phyloP scores from a whole-genome alignment of 2,329 filamentous ascomycete genomes.

The Pezicula carpinea region DNA sequence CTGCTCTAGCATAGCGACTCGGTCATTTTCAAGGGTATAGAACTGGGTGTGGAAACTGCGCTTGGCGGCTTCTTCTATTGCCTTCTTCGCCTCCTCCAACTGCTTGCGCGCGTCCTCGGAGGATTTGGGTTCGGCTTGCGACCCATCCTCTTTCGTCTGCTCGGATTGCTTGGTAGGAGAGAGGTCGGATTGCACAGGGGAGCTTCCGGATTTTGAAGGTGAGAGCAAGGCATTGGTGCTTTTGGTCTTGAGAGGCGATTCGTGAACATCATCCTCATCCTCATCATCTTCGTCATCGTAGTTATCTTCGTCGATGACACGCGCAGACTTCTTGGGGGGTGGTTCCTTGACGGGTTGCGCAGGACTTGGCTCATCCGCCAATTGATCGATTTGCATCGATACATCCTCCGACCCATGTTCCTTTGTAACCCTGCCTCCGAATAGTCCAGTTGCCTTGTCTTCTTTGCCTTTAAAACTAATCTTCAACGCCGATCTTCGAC shows the following conservation, averaged over 20 bases:
- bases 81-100: constrained; percentile 85
- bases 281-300: constrained; percentile 76
- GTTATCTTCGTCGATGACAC: constrained; percentile 78
- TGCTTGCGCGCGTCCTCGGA: constrained; percentile 89
- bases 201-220: constrained; percentile 66
- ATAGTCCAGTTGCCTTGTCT: constrained; percentile 71
- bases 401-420: constrained; percentile 22
- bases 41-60: constrained; percentile 90
- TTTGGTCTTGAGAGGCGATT: constrained; percentile 48
- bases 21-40: constrained; percentile 91
- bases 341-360: constrained; percentile 43
- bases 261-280: constrained; percentile 51
- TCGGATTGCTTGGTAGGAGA: constrained; percentile 51
- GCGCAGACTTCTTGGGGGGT: constrained; percentile 64
- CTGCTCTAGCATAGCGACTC: constrained; percentile 95
- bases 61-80: constrained; percentile 84
- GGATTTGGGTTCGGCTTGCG: constrained; percentile 57
- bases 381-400: constrained; percentile 27
- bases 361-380: constrained; percentile 45
- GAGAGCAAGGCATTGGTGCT: constrained; percentile 52
- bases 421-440: constrained; percentile 41
- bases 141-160: constrained; percentile 45
- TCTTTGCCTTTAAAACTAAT: constrained; percentile 75
- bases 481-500: constrained; percentile 66
- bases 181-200: constrained; percentile 46